phyloP scores from a whole-genome alignment of 2,329 filamentous ascomycete genomes.

The Aciculosporium take region DNA sequence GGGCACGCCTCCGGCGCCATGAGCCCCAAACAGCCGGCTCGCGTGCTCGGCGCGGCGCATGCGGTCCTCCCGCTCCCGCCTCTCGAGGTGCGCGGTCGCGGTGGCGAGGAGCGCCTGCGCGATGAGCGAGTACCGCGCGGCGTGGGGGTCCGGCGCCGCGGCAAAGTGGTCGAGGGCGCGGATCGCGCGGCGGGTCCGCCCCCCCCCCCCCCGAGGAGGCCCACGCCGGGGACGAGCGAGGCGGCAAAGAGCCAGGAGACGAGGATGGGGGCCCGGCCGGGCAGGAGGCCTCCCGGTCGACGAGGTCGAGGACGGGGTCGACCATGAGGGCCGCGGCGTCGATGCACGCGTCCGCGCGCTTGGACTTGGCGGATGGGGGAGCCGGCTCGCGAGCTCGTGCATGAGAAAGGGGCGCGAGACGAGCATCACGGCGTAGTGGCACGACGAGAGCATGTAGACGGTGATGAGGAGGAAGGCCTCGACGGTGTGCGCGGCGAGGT shows the following conservation, averaged over 20 bases:
- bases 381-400: constrained; percentile 38
- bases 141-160: constrained; percentile 33
- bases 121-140: constrained; percentile 38
- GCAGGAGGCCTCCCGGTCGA: too few relatives aligned
- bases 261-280: too few relatives aligned
- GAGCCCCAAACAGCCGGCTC: constrained; percentile 36
- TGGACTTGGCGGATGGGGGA: too few relatives aligned
- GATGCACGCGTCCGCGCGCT: too few relatives aligned
- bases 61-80: constrained; percentile 31
- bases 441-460: constrained; percentile 39
- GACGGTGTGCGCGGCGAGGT: constrained; percentile 33
- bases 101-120: constrained; percentile 34
- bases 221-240: constrained; percentile 36
- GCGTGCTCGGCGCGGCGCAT: constrained; percentile 34
- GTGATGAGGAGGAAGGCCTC: constrained; percentile 37
- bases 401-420: constrained; percentile 41
- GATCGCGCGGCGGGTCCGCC: constrained; percentile 33
- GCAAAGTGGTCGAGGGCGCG: constrained; percentile 34
- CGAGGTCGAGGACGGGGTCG: constrained; percentile 25
- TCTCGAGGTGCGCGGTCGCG: constrained; percentile 32
- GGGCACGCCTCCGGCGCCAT: constrained; percentile 15
- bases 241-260: constrained; percentile 41
- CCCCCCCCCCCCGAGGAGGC: constrained; percentile 36
- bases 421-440: constrained; percentile 44
- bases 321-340: too few relatives aligned